Base-by-base conservation (phyloP, 768 basidiomycete genomes). In the Leccinum boreale region DNA sequence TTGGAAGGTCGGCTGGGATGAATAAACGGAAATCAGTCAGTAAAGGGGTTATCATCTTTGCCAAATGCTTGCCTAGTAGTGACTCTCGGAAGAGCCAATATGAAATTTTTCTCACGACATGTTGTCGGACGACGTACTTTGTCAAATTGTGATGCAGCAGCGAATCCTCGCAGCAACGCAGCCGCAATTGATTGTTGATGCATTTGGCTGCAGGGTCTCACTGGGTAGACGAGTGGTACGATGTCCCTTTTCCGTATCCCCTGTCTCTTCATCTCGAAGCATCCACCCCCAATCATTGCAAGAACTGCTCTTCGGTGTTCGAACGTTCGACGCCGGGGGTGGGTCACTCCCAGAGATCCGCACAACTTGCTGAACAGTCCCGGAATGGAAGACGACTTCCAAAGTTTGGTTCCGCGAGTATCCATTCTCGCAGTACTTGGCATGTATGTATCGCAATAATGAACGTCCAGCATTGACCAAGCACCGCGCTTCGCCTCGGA, bases 401-500 rank as follows among this genome's bases (percentile, higher is more conserved):
- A 42, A 10, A 10, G 19, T 26, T 44, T 53, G 31, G 29, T 24
- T 29, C 39, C 31, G 33, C 23, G 8, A 35, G 7, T 21, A 11
- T 7, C 39, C 6, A 29, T 24, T 14, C 36, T 5, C 11, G n/a
- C 6, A 42, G 42, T 23, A 50, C 14, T 9, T 39, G 24, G 26
- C 9, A 19, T 45, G 53, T 52, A 19, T 46, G 57, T 21, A 19
- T 29, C 33, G 49, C 45, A 24, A 50, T 51, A 44, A 44, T 44
- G 42, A 48, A 50, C 29, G 23, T 33, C 58, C 49, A 9, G 19
- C 64, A 52, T 53, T 58, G 19, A 19, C 24, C 11, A 39, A 46
- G 46, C 50, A 50, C 56, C 39, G 48, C 51, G 52, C 45, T 62
- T 65, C 65, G 26, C 65, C 62, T 66, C 66, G 66, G 65, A 67